Evolutionary conservation across 83 land plant genomes (phyloP).

Genomic region (Thuja plicata): DNA sequence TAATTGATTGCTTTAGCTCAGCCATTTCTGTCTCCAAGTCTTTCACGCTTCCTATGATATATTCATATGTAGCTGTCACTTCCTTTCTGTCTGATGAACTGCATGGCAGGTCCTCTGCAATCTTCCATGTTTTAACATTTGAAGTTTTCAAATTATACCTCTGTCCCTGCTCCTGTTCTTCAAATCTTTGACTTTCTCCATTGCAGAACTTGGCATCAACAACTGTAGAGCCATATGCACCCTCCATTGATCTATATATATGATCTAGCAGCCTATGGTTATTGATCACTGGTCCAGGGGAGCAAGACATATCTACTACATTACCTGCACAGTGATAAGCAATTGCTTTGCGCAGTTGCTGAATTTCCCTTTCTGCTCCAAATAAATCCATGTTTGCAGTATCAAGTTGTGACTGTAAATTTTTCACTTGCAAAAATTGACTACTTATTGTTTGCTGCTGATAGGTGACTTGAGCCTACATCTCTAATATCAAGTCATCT

Average conservation of each 20-base stretch:
- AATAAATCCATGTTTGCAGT: constrained; percentile 49
- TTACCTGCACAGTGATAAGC: constrained; percentile 56
- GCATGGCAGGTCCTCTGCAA: not conserved
- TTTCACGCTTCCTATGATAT: constrained; percentile 27
- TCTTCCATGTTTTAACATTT: not conserved
- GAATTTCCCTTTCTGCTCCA: constrained; percentile 71
- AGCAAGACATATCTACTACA: not conserved
- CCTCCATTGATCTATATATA: not conserved
- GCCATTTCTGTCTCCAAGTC: constrained; percentile 48
- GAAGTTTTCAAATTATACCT: not conserved
- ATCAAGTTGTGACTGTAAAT: constrained; percentile 74
- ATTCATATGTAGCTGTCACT: constrained; percentile 19
- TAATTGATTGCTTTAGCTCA: constrained; percentile 54
- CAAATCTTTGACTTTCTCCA: not conserved
- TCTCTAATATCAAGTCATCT: constrained; percentile 87
- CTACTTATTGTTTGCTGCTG: constrained; percentile 43
- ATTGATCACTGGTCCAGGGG: not conserved
- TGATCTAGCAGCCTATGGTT: constrained; percentile 1
- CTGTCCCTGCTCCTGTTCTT: constrained; percentile 6
- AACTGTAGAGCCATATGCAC: not conserved
- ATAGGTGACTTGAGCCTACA: constrained; percentile 73
- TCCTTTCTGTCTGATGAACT: not conserved
- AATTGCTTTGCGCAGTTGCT: constrained; percentile 62
- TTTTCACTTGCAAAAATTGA: constrained; percentile 39
- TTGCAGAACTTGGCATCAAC: not conserved